Percentiles rank a stretch among this genome's conserved stretches.
Conservation (phyloP, 176 grass and related monocot species). For the Oryza coarctata region DNA sequence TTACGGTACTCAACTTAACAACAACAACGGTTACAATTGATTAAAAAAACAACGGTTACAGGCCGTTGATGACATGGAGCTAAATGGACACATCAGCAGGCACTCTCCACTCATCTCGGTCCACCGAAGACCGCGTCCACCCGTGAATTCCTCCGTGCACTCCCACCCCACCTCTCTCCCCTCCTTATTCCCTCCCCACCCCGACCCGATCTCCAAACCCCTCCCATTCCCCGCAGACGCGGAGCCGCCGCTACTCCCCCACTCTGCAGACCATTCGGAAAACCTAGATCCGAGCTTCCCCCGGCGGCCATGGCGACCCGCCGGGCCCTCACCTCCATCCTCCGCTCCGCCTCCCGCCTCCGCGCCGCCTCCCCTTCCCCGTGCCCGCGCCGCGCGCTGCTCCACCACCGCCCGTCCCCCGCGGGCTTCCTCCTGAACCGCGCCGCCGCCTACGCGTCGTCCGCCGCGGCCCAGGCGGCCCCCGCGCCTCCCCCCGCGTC, state of each 20-base stretch:
- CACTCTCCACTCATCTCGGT: constrained; percentile 15
- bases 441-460: constrained; percentile 54
- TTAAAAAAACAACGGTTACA: too few species aligned
- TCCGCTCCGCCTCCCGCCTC: constrained; percentile 57
- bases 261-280: constrained; percentile 22
- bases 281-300: constrained; percentile 61
- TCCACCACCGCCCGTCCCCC: constrained; percentile 47
- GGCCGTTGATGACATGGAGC: too few species aligned
- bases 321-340: constrained; percentile 62
- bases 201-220: constrained; percentile 38
- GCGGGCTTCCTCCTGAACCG: constrained; percentile 62
- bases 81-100: too few species aligned
- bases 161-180: not conserved
- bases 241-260: constrained; percentile 39
- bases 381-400: constrained; percentile 43
- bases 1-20: too few species aligned
- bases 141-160: constrained; percentile 22
- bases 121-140: constrained; percentile 32
- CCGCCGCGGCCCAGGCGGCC: constrained; percentile 41
- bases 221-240: constrained; percentile 38
- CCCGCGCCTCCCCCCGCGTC: constrained; percentile 39
- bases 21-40: too few species aligned
- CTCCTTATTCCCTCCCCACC: constrained; percentile 32
- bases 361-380: constrained; percentile 39
- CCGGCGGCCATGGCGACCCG: constrained; percentile 67